Conservation (phyloP, 768 basidiomycete genomes). For the Ramaria rubella region DNA sequence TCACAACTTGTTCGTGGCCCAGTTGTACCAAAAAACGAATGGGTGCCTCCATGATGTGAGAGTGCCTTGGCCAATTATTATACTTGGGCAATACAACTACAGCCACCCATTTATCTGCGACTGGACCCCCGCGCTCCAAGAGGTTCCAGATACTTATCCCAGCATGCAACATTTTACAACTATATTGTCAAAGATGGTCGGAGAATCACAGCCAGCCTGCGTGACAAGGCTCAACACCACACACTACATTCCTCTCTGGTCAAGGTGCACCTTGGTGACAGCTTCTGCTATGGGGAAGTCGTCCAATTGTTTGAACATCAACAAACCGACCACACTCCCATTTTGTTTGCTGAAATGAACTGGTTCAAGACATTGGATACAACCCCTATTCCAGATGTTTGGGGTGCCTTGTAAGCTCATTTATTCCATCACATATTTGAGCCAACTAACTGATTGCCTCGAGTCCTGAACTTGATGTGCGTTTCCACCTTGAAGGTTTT, state of each 20-base stretch:
- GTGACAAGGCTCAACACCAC: neutral
- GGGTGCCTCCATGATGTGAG: neutral
- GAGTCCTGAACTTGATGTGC: slow-evolving; percentile 20
- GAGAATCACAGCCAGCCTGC: slow-evolving; percentile 10
- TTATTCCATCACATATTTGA: neutral
- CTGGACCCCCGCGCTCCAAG: neutral
- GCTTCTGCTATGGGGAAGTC: slow-evolving; percentile 14
- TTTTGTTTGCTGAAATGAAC: slow-evolving; percentile 8
- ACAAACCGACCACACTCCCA: slow-evolving; percentile 10
- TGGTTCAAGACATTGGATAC: slow-evolving; percentile 1
- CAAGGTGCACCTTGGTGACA: neutral
- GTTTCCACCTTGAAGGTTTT: no score
- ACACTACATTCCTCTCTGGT: neutral
- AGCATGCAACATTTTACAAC: neutral
- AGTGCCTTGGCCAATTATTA: neutral
- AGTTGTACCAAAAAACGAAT: neutral
- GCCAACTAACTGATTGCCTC: neutral
- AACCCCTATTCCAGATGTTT: slow-evolving; percentile 7
- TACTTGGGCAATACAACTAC: neutral
- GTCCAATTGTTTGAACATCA: slow-evolving; percentile 12
- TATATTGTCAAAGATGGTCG: slow-evolving; percentile 18
- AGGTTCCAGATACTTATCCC: slow-evolving; percentile 1
- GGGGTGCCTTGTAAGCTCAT: slow-evolving; percentile 14
- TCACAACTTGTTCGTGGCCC: neutral
- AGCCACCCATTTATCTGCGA: neutral